Percentiles rank a stretch among this genome's conserved stretches.
Evolutionary conservation across 1,139 yeast genomes (phyloP).

Genomic region (Candida frijolesensis): DNA sequence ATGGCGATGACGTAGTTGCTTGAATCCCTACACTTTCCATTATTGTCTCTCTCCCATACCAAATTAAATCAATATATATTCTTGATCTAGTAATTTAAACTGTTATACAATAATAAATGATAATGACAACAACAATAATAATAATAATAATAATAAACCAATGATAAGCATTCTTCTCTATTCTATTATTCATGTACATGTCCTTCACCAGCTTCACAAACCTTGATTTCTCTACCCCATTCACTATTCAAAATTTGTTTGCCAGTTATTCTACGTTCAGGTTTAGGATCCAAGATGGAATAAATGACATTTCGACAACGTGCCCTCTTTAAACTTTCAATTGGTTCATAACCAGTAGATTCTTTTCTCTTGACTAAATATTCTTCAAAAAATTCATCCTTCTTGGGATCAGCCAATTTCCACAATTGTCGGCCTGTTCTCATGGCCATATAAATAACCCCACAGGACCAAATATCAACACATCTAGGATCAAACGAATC

Average conservation of each 20-base stretch:
- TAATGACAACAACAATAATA: neutral
- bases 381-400: slow-evolving; percentile 77
- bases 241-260: slow-evolving; percentile 87
- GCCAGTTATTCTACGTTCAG: slow-evolving; percentile 83
- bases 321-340: slow-evolving; percentile 78
- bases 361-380: slow-evolving; percentile 78
- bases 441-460: slow-evolving; percentile 98
- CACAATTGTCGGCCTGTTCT: slow-evolving; percentile 93
- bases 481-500: slow-evolving; percentile 85
- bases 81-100: neutral
- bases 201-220: slow-evolving; percentile 65
- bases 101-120: neutral
- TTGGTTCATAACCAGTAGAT: slow-evolving; percentile 87
- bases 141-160: neutral
- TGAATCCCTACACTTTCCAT: neutral
- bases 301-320: slow-evolving; percentile 90
- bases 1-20: neutral
- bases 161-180: neutral
- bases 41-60: neutral
- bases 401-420: slow-evolving; percentile 75
- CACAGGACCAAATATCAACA: slow-evolving; percentile 96
- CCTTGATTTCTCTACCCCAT: slow-evolving; percentile 83
- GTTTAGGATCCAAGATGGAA: slow-evolving; percentile 89
- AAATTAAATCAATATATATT: neutral
- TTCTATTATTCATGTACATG: slow-evolving; percentile 4